Base-by-base conservation (phyloP, 495 filamentous ascomycete species). In the Tuber calosporum region DNA sequence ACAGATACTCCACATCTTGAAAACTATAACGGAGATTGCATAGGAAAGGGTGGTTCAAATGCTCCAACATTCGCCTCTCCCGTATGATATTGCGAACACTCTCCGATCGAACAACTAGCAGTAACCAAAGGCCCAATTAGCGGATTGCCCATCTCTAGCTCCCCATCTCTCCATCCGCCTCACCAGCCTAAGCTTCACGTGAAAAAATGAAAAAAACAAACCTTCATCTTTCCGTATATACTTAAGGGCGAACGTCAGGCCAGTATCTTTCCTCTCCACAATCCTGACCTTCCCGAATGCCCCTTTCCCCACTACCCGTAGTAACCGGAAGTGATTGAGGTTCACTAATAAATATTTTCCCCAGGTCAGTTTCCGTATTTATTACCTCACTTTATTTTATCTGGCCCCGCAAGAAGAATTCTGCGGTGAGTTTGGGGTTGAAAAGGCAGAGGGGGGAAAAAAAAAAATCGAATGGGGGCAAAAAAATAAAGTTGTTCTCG, bases 141-240 rank as follows among this genome's bases (percentile, higher is more conserved):
- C 38, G 38, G 40, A 45, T 71, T 26, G 42, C n/a, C 37, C 37
- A 36, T 66, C 69, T 77, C 71, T 73, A 48, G 40, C 22, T 43
- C 20, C 48, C 19, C 45, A 38, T 13, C 67, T n/a, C 15, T 39
- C 67, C 39, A 13, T 37, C 37, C 67, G 26, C 30, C 26, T 34
- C 40, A 39, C 20, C 67, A 22, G 26, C 13, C 40, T 26, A 62
- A 62, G 67, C 34, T 30, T 37, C 34, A 19, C 42, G 15, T 0
- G 66, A n/a, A 26, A 70, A 41, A n/a, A 83, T 90, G 70, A 79
- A n/a, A 26, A 70, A 41, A n/a, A 83, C 90, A 71, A 79, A 96
- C 94, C 92, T 87, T 99, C 95, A 90, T 99, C 95, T 87, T 98
- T 98, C 66, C 95, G 90, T 70, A 99, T 98, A 83, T 99, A 98